phyloP scores from a whole-genome alignment of 176 grass and related monocot genomes.

The Aechmea fasciata region DNA sequence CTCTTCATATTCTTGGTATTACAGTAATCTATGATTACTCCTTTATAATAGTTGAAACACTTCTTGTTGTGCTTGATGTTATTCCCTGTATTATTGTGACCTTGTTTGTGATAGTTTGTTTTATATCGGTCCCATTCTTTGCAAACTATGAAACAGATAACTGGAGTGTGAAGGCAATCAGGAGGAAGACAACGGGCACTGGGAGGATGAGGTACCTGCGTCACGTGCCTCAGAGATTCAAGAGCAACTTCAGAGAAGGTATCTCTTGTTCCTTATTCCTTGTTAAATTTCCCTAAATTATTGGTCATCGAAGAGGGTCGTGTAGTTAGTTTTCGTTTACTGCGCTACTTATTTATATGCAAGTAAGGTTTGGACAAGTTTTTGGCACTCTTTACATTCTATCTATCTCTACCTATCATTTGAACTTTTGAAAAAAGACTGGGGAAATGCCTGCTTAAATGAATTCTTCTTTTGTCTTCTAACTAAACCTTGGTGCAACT shows the following conservation, averaged over 20 bases:
- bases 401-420: background rate
- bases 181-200: conserved; percentile 75
- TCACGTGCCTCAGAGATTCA: conserved; percentile 63
- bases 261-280: background rate
- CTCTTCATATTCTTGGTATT: too few relatives aligned
- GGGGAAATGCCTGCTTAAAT: too few relatives aligned
- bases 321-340: background rate
- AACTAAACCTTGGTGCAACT: too few relatives aligned
- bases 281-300: background rate
- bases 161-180: conserved; percentile 85
- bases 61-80: background rate
- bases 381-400: too few relatives aligned
- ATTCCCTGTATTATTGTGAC: background rate
- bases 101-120: background rate
- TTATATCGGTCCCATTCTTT: background rate
- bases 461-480: too few relatives aligned
- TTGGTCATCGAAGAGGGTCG: background rate
- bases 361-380: too few relatives aligned
- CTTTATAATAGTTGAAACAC: background rate
- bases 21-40: too few relatives aligned
- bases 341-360: background rate
- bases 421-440: background rate
- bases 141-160: conserved; percentile 39
- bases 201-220: conserved; percentile 90
- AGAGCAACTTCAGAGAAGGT: conserved; percentile 94